A percentile compares a stretch with the other conserved stretches of the same genome.
These are phyloP conservation scores for Hamamelis virginiana DNA, from an alignment of 164 flowering plant species.

Conservation along the genomic window DNA sequence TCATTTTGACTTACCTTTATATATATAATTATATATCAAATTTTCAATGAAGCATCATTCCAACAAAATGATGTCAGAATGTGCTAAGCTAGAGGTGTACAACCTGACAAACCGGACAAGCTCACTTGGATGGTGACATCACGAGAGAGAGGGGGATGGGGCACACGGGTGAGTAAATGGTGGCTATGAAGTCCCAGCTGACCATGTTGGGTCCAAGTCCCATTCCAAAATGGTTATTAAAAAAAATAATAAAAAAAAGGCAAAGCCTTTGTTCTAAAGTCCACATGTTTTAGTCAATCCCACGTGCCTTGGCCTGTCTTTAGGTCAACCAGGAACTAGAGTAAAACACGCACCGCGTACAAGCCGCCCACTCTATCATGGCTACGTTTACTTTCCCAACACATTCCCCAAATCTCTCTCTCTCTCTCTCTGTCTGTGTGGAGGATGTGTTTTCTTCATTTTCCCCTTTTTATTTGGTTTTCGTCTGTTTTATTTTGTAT, in stretches of 20 bases:
- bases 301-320: neutral
- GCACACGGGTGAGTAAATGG: conserved; percentile 9
- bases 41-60: neutral
- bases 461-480: no score
- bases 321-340: conserved; percentile 4
- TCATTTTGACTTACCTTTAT: neutral
- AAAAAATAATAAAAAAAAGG: no score
- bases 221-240: neutral
- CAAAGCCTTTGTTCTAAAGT: no score
- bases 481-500: no score
- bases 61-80: conserved; percentile 20
- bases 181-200: neutral
- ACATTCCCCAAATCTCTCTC: no score
- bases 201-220: conserved; percentile 3
- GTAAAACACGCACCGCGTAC: conserved; percentile 7
- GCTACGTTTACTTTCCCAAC: no score
- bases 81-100: conserved; percentile 25
- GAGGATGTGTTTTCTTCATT: no score
- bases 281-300: neutral
- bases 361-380: no score
- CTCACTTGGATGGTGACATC: neutral
- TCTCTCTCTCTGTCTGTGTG: no score
- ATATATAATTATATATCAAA: neutral
- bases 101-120: conserved; percentile 9
- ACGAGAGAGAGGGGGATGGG: neutral